phyloP scores from a whole-genome alignment of 2,329 filamentous ascomycete genomes.

The Trichoderma sp. region DNA sequence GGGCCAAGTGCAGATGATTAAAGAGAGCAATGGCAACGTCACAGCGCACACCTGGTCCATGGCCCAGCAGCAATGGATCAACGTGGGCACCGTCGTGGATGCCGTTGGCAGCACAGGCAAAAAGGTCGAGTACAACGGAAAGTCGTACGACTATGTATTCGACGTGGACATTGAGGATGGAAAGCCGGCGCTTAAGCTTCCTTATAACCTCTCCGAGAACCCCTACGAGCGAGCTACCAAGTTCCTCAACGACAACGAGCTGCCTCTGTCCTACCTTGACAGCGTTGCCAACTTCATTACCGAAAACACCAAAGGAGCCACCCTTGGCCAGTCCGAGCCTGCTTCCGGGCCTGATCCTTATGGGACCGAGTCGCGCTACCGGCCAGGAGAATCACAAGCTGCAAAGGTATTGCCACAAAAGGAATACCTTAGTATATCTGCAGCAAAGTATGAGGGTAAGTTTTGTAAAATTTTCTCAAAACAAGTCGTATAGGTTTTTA shows the following conservation, averaged over 20 bases:
- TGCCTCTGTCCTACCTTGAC: constrained; percentile 84
- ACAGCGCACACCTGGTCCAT: constrained; percentile 87
- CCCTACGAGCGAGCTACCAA: constrained; percentile 89
- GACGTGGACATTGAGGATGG: constrained; percentile 96
- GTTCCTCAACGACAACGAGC: constrained; percentile 85
- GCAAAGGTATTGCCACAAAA: constrained; percentile 74
- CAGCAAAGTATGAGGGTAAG: constrained; percentile 66
- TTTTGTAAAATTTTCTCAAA: background rate
- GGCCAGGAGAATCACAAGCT: constrained; percentile 59
- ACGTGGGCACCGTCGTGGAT: constrained; percentile 92
- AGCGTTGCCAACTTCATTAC: constrained; percentile 92
- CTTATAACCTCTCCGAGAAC: constrained; percentile 89
- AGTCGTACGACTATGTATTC: constrained; percentile 95
- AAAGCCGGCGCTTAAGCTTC: constrained; percentile 88
- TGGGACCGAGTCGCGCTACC: constrained; percentile 76
- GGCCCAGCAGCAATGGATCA: constrained; percentile 72
- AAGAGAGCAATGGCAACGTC: constrained; percentile 75
- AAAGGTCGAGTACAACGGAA: constrained; percentile 74
- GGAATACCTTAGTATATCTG: constrained; percentile 74
- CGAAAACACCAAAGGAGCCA: constrained; percentile 84
- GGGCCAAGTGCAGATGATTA: constrained; percentile 91
- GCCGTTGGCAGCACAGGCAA: constrained; percentile 79
- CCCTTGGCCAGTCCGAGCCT: constrained; percentile 64
- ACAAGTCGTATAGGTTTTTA: background rate
- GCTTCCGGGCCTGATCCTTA: constrained; percentile 67